These are phyloP conservation scores for Sporothrix brasiliensis DNA, from an alignment of 2,329 filamentous ascomycete genomes.

Conservation along the genomic window DNA sequence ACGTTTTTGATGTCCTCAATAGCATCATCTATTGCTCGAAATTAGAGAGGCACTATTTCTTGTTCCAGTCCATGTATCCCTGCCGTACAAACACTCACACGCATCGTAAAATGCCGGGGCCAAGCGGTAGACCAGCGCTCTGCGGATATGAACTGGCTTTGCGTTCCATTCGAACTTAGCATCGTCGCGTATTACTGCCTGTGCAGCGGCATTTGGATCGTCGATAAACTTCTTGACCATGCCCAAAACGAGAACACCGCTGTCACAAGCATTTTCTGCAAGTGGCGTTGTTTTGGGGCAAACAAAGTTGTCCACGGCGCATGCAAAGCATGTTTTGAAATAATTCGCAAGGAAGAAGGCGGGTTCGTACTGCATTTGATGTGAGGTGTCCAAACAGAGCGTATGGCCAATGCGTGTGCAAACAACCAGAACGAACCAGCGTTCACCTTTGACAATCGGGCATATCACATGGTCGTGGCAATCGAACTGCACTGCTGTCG, in stretches of 20 bases:
- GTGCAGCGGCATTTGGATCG: neutral
- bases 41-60: neutral
- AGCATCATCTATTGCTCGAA: neutral
- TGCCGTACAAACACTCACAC: neutral
- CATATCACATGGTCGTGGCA: neutral
- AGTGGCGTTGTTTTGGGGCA: neutral
- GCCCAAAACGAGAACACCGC: constrained; percentile 2
- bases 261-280: neutral
- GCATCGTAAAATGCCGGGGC: constrained; percentile 6
- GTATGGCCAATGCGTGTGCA: neutral
- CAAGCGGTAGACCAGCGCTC: neutral
- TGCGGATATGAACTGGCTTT: neutral
- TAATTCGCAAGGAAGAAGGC: neutral
- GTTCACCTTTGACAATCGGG: neutral
- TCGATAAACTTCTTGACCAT: neutral
- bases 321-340: neutral
- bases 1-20: neutral
- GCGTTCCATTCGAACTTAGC: neutral
- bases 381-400: neutral
- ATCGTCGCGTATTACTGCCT: neutral
- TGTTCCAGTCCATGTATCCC: too few relatives aligned
- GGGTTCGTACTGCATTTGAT: constrained; percentile 2
- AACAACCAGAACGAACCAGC: neutral
- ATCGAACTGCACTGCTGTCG: too few relatives aligned
- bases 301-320: neutral